These are phyloP conservation scores for Trichoderma asperellum DNA, from an alignment of 2,329 filamentous ascomycete species.

Conservation along the genomic window DNA sequence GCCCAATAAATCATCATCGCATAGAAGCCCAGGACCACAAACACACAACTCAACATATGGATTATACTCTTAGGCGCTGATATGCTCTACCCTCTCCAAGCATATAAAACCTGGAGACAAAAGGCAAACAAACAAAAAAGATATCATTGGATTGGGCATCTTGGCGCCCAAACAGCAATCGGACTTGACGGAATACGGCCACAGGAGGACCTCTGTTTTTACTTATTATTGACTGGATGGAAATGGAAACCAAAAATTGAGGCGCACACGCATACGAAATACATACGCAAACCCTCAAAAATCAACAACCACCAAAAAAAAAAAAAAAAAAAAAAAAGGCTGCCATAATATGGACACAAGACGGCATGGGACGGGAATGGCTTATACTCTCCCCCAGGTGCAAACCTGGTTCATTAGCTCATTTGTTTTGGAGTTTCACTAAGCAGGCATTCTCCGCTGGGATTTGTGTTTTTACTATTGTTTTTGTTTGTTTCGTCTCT, in stretches of 20 bases:
- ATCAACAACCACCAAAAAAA: neutral
- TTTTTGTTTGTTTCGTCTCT: neutral
- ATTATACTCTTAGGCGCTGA: neutral
- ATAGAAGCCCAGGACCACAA: neutral
- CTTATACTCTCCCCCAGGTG: conserved; percentile 27
- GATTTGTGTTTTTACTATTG: neutral
- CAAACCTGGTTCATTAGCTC: conserved; percentile 20
- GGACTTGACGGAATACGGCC: conserved; percentile 5
- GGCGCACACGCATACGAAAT: neutral
- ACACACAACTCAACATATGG: neutral
- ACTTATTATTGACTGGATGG: neutral
- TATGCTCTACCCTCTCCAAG: neutral
- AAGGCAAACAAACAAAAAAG: neutral
- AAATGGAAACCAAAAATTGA: neutral
- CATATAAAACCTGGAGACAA: neutral
- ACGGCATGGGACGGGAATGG: conserved; percentile 23
- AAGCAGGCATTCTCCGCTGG: conserved; percentile 15
- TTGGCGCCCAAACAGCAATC: conserved; percentile 3
- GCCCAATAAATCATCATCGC: conserved; percentile 33
- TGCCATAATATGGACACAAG: conserved; percentile 19
- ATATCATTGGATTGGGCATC: neutral
- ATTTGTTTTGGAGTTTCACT: conserved; percentile 16
- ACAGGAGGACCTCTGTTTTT: neutral
- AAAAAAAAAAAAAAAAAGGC: conserved; percentile 10
- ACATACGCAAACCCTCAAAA: neutral